Conservation (phyloP, 768 basidiomycete species). For the Cytidiella melzeri region DNA sequence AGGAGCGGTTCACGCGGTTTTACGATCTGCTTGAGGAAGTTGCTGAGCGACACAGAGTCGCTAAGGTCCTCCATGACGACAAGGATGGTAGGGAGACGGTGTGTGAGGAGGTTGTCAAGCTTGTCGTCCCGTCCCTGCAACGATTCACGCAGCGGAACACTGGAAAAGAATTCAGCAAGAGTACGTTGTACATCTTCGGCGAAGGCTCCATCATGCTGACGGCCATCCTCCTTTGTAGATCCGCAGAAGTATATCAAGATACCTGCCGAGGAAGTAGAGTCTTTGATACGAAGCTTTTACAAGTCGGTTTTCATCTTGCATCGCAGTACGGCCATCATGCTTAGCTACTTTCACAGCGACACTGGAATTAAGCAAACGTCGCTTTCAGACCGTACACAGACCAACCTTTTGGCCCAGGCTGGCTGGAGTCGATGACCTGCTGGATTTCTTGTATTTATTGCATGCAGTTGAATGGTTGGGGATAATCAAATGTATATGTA, state of each 20-base stretch:
- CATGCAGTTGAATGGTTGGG: no score
- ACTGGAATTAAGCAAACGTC: slow-evolving; percentile 13
- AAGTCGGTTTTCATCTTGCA: slow-evolving; percentile 10
- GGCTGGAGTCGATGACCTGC: slow-evolving; percentile 26
- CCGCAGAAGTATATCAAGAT: slow-evolving; percentile 48
- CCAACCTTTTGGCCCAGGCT: slow-evolving; percentile 21
- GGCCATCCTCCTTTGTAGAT: slow-evolving; percentile 42
- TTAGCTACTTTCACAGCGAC: neutral
- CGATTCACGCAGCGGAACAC: slow-evolving; percentile 68
- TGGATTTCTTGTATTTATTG: no score
- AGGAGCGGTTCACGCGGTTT: slow-evolving; percentile 80
- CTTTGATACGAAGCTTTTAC: slow-evolving; percentile 61
- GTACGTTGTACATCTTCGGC: slow-evolving; percentile 34
- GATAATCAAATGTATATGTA: no score
- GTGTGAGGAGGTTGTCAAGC: slow-evolving; percentile 67
- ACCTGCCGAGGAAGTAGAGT: slow-evolving; percentile 68
- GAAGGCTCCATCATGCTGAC: neutral
- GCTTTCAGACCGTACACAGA: slow-evolving; percentile 18
- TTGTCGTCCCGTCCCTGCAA: slow-evolving; percentile 70
- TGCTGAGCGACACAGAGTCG: slow-evolving; percentile 65
- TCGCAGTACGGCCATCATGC: neutral
- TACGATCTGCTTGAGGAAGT: slow-evolving; percentile 79
- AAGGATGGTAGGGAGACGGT: slow-evolving; percentile 50
- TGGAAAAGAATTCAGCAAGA: slow-evolving; percentile 83
- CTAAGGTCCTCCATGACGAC: slow-evolving; percentile 68